Conservation (phyloP, 2,329 filamentous ascomycete species). For the Neonectria hederae region DNA sequence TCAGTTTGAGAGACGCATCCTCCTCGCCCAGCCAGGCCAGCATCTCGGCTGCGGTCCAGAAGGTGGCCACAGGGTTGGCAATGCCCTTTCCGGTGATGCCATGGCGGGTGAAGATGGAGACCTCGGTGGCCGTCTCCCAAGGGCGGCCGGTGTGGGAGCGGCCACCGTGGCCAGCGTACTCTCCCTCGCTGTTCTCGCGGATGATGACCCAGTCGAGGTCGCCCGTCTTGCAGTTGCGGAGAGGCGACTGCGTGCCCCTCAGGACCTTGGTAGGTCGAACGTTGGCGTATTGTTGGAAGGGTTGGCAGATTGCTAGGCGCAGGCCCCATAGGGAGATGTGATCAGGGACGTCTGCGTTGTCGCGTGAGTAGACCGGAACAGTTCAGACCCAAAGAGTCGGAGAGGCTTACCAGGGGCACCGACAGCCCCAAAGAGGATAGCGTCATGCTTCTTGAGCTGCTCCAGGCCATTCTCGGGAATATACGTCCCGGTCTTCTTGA, state of each 20-base stretch:
- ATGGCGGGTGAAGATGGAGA: slow-evolving; percentile 69
- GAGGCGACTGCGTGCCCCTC: slow-evolving; percentile 65
- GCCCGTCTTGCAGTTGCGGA: slow-evolving; percentile 59
- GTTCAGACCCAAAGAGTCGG: background rate
- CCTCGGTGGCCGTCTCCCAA: slow-evolving; percentile 71
- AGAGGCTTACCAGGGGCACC: slow-evolving; percentile 59
- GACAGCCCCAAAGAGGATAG: slow-evolving; percentile 72
- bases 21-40: slow-evolving; percentile 65
- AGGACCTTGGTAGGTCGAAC: slow-evolving; percentile 71
- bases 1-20: slow-evolving; percentile 57
- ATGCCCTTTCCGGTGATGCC: slow-evolving; percentile 66
- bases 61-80: slow-evolving; percentile 66
- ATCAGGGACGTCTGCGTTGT: slow-evolving; percentile 64
- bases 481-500: slow-evolving; percentile 70
- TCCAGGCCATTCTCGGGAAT: slow-evolving; percentile 50
- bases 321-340: slow-evolving; percentile 73
- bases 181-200: slow-evolving; percentile 73
- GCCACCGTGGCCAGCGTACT: slow-evolving; percentile 72
- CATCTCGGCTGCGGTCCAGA: slow-evolving; percentile 69
- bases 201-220: slow-evolving; percentile 74
- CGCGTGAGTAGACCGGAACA: background rate
- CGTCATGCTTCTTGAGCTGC: slow-evolving; percentile 56
- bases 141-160: slow-evolving; percentile 65
- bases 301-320: slow-evolving; percentile 70
- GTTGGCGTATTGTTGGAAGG: slow-evolving; percentile 73